Percentiles rank a stretch among this genome's conserved stretches.
phyloP scores from a whole-genome alignment of 768 basidiomycete species.

The Neoboletus subvelutipes region DNA sequence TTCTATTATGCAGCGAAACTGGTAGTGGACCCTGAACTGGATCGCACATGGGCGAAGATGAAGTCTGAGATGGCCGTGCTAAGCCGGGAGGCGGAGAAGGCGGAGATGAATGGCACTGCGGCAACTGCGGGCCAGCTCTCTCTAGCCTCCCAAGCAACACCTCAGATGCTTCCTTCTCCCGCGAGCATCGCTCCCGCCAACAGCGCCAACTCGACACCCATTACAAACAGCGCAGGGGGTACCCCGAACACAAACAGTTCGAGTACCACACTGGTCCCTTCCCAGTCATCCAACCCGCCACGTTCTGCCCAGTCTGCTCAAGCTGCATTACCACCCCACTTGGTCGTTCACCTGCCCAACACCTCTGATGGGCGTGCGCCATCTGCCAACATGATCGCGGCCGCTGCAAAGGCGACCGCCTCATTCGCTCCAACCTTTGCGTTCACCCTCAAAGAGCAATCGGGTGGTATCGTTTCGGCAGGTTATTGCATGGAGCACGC shows the following conservation, averaged over 20 bases:
- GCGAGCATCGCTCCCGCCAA: conserved; percentile 64
- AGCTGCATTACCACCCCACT: conserved; percentile 43
- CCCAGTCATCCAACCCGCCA: conserved; percentile 28
- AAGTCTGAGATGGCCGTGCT: conserved; percentile 33
- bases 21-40: conserved; percentile 35
- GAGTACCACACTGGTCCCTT: conserved; percentile 22
- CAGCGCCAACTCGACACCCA: conserved; percentile 79
- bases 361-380: conserved; percentile 31
- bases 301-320: conserved; percentile 29
- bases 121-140: conserved; percentile 27
- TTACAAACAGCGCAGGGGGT: conserved; percentile 50
- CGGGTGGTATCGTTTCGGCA: conserved; percentile 43
- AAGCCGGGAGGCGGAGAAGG: conserved; percentile 36
- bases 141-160: conserved; percentile 42
- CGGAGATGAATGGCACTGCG: conserved; percentile 34
- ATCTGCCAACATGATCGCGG: conserved; percentile 28
- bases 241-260: conserved; percentile 48
- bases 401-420: conserved; percentile 32
- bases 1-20: conserved; percentile 39
- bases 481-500: conserved; percentile 44
- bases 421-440: conserved; percentile 29
- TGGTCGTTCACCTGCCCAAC: conserved; percentile 30
- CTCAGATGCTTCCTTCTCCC: conserved; percentile 79
- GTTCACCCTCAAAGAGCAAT: conserved; percentile 29
- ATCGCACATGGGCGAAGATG: conserved; percentile 36